Evolutionary conservation across 441 rosid genomes (phyloP).

Genomic region (Populus trichocarpa): DNA sequence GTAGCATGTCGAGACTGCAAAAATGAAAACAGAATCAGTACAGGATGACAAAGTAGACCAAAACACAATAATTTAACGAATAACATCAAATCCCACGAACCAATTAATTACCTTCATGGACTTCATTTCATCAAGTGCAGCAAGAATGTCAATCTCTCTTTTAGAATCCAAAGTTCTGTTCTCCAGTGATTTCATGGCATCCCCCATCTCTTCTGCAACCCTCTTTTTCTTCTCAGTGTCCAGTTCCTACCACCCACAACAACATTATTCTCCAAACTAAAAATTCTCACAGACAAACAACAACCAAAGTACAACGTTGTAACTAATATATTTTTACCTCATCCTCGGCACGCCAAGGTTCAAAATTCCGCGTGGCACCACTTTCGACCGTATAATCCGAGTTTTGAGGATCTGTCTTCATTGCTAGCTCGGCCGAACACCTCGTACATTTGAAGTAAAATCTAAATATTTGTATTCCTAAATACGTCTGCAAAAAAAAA

Average conservation of each 20-base stretch:
- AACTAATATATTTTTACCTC: constrained; percentile 36
- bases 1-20: constrained; percentile 76
- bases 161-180: constrained; percentile 81
- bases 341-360: constrained; percentile 93
- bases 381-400: constrained; percentile 79
- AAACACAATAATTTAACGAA: background rate
- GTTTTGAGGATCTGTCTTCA: constrained; percentile 82
- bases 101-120: constrained; percentile 70
- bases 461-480: constrained; percentile 71
- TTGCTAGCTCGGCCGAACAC: constrained; percentile 78
- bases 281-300: background rate
- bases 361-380: constrained; percentile 77
- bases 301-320: background rate
- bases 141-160: constrained; percentile 85
- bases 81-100: background rate
- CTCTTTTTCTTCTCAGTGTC: constrained; percentile 53
- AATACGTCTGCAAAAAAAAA: constrained; percentile 53
- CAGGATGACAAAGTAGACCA: background rate
- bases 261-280: background rate
- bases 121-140: constrained; percentile 86
- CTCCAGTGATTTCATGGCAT: constrained; percentile 90
- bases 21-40: constrained; percentile 13
- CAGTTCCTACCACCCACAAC: constrained; percentile 32
- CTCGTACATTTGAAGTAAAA: constrained; percentile 72
- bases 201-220: constrained; percentile 85